A percentile compares a stretch with the other conserved stretches of the same genome.
These are phyloP conservation scores for Termitomyces sp. DNA, from an alignment of 768 basidiomycete genomes.

Conservation along the genomic window DNA sequence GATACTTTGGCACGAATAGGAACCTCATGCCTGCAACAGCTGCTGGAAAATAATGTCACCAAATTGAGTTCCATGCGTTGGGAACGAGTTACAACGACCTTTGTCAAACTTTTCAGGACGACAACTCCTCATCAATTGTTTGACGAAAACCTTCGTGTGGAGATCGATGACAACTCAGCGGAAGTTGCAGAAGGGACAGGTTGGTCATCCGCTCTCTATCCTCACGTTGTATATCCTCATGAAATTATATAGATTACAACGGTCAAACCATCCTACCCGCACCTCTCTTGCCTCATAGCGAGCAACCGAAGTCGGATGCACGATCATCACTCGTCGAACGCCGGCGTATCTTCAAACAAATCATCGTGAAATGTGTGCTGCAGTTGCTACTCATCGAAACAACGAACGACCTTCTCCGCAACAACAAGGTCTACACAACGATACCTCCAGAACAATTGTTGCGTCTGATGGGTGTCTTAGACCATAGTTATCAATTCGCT, in stretches of 20 bases:
- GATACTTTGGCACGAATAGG: conserved; percentile 97
- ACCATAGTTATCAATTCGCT: conserved; percentile 97
- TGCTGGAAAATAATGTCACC: conserved; percentile 86
- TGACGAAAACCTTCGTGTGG: conserved; percentile 84
- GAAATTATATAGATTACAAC: conserved; percentile 43
- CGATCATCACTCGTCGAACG: conserved; percentile 63
- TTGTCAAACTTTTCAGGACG: conserved; percentile 93
- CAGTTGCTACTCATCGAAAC: conserved; percentile 96
- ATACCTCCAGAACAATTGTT: conserved; percentile 94
- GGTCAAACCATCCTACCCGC: conserved; percentile 76
- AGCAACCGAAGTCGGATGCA: conserved; percentile 39
- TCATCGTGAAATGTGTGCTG: conserved; percentile 99
- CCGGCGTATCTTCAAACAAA: conserved; percentile 90
- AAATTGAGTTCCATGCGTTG: conserved; percentile 82
- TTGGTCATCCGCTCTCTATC: conserved; percentile 5
- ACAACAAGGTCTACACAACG: conserved; percentile 83
- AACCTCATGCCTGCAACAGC: conserved; percentile 94
- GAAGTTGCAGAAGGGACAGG: conserved; percentile 50
- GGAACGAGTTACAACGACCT: conserved; percentile 89
- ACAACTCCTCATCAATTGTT: conserved; percentile 97
- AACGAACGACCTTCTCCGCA: conserved; percentile 91
- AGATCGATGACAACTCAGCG: conserved; percentile 56
- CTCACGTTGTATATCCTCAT: neutral
- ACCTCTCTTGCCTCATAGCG: conserved; percentile 75
- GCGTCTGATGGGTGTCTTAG: conserved; percentile 90